Conservation (phyloP, 805 yeast genomes). For the Yamadazyma sp. region DNA sequence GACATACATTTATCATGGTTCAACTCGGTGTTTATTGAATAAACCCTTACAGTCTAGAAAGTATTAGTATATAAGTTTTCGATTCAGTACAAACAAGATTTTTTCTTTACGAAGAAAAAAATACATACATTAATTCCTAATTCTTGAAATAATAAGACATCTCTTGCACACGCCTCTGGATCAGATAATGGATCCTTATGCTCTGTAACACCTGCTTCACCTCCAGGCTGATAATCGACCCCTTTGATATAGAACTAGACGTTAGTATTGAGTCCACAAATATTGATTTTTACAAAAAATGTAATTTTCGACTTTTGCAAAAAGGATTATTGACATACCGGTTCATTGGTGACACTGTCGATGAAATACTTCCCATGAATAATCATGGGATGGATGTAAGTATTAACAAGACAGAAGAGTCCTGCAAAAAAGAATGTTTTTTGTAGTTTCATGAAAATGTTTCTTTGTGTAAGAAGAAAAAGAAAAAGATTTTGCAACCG, state of each 20-base stretch:
- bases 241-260: constrained; percentile 73
- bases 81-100: neutral
- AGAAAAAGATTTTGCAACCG: neutral
- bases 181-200: constrained; percentile 74
- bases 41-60: constrained; percentile 66
- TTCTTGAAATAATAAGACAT: constrained; percentile 73
- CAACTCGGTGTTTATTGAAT: constrained; percentile 77
- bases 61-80: constrained; percentile 35
- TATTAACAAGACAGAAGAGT: no score
- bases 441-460: no score
- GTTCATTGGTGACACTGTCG: constrained; percentile 70
- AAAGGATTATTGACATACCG: constrained; percentile 39
- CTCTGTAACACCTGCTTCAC: constrained; percentile 69
- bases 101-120: constrained; percentile 17
- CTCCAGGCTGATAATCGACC: constrained; percentile 95
- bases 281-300: no score
- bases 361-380: constrained; percentile 70
- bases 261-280: constrained; percentile 11
- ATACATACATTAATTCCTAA: constrained; percentile 64
- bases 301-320: neutral
- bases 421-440: no score
- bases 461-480: no score
- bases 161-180: constrained; percentile 71
- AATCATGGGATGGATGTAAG: constrained; percentile 59
- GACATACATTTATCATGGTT: constrained; percentile 92